Base-by-base conservation (phyloP, 257 asterid species). In the Mentha longifolia region DNA sequence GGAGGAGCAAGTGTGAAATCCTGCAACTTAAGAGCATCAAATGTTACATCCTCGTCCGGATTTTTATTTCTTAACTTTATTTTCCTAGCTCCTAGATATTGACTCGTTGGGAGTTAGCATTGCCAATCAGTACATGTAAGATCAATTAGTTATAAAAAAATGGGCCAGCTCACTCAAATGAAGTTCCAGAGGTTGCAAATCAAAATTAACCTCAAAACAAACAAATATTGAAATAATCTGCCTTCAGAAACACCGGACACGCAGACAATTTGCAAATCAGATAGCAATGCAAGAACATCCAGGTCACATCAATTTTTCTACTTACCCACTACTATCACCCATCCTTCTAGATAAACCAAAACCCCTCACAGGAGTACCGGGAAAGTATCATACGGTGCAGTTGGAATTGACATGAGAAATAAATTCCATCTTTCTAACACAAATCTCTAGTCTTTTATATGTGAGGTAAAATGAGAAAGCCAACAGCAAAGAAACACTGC, bases 261-360 rank as follows among this genome's bases (percentile, higher is more conserved):
- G 16, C 9, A 37, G 75, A 66, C 55, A 43, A 35, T 39, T 61
- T 51, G 58, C 65, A 12, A 52, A 30, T 41, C 58, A 20, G 59
- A 37, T 55, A 63, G 19, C 71, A 66, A 45, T 54, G 65, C 76
- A 72, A 80, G 68, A 55, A 62, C 25, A 68, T 37, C 65, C 43
- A 1, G 65, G 33, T 39, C 49, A 70, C 30, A 46, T 30, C 41
- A 39, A 22, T 3, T 30, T 67, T 43, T 66, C 15, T 13, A 55
- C 13, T 65, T 6, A 5, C 50, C 68, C 19, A 30, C 16, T 15
- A n/a, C n/a, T 76, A 67, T 71, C 68, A 45, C 55, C 28, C 61
- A 55, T 70, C 49, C 57, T 56, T 68, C 22, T 57, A 19, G 50
- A 61, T 11, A 19, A 41, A 50, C 63, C 59, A 67, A 39, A 69